These are phyloP conservation scores for Fusarium tanahbumbuense DNA, from an alignment of 2,329 filamentous ascomycete genomes.

Conservation along the genomic window DNA sequence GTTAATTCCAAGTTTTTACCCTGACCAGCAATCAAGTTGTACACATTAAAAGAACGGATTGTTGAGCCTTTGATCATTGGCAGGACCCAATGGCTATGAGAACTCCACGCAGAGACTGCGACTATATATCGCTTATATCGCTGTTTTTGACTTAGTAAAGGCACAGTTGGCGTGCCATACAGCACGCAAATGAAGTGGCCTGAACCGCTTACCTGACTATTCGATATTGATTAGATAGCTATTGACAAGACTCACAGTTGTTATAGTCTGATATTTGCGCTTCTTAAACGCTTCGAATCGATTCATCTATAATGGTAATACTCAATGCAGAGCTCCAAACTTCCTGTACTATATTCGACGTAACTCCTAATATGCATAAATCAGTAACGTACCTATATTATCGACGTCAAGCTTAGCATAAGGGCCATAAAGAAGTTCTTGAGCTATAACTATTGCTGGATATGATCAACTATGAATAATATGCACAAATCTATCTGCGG, in stretches of 20 bases:
- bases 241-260: too few species aligned
- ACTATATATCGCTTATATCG: not conserved
- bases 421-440: too few species aligned
- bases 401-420: not conserved
- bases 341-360: too few species aligned
- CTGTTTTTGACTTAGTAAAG: too few species aligned
- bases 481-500: fast-evolving
- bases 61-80: not conserved
- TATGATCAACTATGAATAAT: fast-evolving
- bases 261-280: fast-evolving
- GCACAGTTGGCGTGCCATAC: too few species aligned
- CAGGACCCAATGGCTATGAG: not conserved
- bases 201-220: not conserved
- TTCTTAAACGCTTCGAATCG: too few species aligned
- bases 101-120: not conserved
- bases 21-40: too few species aligned
- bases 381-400: too few species aligned
- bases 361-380: fast-evolving
- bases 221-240: too few species aligned
- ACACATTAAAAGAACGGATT: too few species aligned
- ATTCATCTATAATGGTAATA: too few species aligned
- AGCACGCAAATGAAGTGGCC: not conserved
- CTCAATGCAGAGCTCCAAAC: not conserved
- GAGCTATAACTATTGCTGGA: not conserved
- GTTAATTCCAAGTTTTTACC: too few species aligned